Evolutionary conservation across 2,329 filamentous ascomycete genomes (phyloP), one percentile per base, ranked within the genome.

Genomic region (Trichoderma brevicompactum): DNA sequence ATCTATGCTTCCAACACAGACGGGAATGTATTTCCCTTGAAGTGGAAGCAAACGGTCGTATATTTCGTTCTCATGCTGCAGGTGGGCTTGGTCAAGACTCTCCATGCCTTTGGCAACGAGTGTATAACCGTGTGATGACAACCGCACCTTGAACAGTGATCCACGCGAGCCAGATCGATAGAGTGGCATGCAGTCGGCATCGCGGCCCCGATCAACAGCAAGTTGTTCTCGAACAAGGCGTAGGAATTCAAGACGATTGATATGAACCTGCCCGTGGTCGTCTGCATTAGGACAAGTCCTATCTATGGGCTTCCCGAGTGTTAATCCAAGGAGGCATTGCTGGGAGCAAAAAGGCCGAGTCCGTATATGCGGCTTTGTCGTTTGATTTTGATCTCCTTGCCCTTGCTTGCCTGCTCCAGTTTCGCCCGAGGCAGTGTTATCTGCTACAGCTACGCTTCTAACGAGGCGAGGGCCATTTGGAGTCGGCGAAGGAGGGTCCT

Each of bases 81-180:
- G 23, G 23, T 2, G 23, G 23, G 23, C 23, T 28, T 28, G 23
- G 23, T 28, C 2, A 28, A 28, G 23, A 5, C 23, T 28, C 23
- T 28, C 73, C 13, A 80, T 69, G 7, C 76, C 77, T 68, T 81
- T 80, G 12, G 77, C 10, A 15, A 46, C 28, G 9, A 44, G n/a
- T 75, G 76, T 7, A 34, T 58, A 58, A n/a, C 76, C 73, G 48
- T 76, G 64, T 2, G 72, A 72, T 3, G 73, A 73, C 0, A 80
- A 67, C 7, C 75, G 66, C 6, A 80, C 38, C 69, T 80, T 79
- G 68, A 79, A 79, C 48, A 80, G 73, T 8, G 74, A 69, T 1
- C 76, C 74, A n/a, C 70, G 34, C 9, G 70, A 41, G 0, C 76
- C 72, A 10, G 69, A 70, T 5, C 73, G 28, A 65, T 77, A 69